Conservation (phyloP, 1,284 basidiomycete species). For the Cystobasidium pallidum region DNA sequence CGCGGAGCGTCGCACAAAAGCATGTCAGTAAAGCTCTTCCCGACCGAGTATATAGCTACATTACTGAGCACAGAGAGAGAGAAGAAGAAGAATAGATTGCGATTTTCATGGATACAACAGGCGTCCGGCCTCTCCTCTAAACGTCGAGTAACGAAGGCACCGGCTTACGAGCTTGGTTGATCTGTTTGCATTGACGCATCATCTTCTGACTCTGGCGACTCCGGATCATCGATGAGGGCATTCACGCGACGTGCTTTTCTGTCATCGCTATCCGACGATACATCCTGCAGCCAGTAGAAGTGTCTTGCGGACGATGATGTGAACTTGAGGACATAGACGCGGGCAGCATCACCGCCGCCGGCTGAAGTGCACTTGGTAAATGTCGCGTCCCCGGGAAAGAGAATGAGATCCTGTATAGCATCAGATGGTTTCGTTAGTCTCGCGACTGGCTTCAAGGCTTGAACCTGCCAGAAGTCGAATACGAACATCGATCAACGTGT, state of each 20-base stretch:
- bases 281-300: constrained; percentile 55
- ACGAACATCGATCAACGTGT: constrained; percentile 46
- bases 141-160: not conserved
- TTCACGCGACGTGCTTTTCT: constrained; percentile 48
- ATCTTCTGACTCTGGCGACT: constrained; percentile 16
- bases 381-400: constrained; percentile 51
- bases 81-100: not conserved
- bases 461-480: not conserved
- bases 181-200: constrained; percentile 25
- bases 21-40: constrained; percentile 1
- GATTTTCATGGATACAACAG: constrained; percentile 10
- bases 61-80: constrained; percentile 7
- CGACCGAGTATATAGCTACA: not conserved
- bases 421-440: not conserved
- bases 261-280: constrained; percentile 46
- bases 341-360: constrained; percentile 43
- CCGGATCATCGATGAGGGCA: constrained; percentile 51
- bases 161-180: constrained; percentile 47
- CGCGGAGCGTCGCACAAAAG: too few relatives aligned
- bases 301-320: constrained; percentile 51
- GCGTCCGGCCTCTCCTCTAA: not conserved
- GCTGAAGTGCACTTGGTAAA: constrained; percentile 46
- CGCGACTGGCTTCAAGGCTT: not conserved
- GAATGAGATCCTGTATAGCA: constrained; percentile 51
- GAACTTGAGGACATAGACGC: constrained; percentile 54